Conservation (phyloP, 208 protist genomes). For the Trypanosoma avium region DNA sequence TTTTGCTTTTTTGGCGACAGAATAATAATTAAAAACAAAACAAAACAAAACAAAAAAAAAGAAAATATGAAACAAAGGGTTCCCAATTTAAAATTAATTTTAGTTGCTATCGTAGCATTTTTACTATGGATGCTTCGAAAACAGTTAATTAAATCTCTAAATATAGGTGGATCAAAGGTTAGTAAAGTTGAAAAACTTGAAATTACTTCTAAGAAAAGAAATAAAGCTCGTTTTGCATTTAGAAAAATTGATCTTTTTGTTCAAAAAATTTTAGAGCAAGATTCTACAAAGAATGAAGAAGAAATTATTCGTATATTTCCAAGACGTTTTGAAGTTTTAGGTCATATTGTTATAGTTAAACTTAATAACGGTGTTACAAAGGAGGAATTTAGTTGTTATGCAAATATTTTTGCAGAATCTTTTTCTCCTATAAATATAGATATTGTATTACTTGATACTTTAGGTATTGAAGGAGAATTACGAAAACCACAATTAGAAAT, state of each 20-base stretch:
- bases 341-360: conserved; percentile 80
- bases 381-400: conserved; percentile 42
- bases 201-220: not conserved
- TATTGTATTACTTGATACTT: conserved; percentile 67
- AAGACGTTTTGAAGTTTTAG: conserved; percentile 75
- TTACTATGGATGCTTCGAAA: conserved; percentile 18
- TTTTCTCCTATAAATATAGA: conserved; percentile 67
- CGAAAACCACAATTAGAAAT: conserved; percentile 52
- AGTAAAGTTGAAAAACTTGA: not conserved
- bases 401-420: conserved; percentile 51
- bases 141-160: not conserved
- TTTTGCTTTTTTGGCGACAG: no score
- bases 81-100: not conserved
- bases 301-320: conserved; percentile 49
- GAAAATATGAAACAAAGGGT: conserved; percentile 2
- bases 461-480: conserved; percentile 80
- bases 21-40: no score
- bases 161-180: not conserved
- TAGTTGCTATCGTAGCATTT: not conserved
- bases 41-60: no score
- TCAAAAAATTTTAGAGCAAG: conserved; percentile 18
- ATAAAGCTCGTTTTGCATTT: conserved; percentile 19
- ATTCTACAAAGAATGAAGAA: conserved; percentile 6
- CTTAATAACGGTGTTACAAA: conserved; percentile 50
- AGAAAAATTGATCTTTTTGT: conserved; percentile 67